Base-by-base conservation (phyloP, 805 yeast genomes). In the Teunomyces pallodes region DNA sequence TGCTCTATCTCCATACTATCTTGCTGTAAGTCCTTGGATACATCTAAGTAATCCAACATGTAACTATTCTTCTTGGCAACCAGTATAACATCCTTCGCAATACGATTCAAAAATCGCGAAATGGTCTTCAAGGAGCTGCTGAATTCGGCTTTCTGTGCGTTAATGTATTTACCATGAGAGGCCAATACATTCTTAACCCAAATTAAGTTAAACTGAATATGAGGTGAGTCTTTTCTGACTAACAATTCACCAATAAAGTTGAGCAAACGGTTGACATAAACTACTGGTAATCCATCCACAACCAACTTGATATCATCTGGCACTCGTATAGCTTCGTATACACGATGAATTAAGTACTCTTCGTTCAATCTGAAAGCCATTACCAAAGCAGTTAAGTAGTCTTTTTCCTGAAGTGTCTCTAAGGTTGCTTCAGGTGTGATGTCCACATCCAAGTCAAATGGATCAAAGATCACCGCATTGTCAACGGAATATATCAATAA, bases 341-440 rank as follows among this genome's bases (percentile, higher is more conserved):
- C 87, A 51, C 76, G 76, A 51, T 84, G 84, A 24, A 91, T 81
- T 46, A 94, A 70, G 57, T 84, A 80, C 9, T 67, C 70, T 62
- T 94, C 99, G 62, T 94, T 94, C 51, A 94, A 76, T 65, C 99
- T 78, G 77, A 94, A 90, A 0, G 97, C 82, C 97, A 94, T 90
- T 10, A 91, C 87, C 49, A 92, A 67, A 0, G 97, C 92, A 36
- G 81, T 80, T 56, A 91, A 70, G 64, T 82, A 89, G 46, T 83
- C 85, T 46, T 75, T 75, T 43, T 82, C 85, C 6, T 69, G 55
- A 36, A 91, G 69, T 5, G 82, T 78, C 46, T 81, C 85, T 30
- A 81, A 49, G 0, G 90, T 85, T 4, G 87, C 72, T 41, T 82
- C 87, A 1, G 96, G 95, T 0, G 99, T 94, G 27, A 92, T 82